A percentile compares a stretch with the other conserved stretches of the same genome.
Evolutionary conservation across 768 basidiomycete genomes (phyloP).

Genomic region (Tricholoma terreum): DNA sequence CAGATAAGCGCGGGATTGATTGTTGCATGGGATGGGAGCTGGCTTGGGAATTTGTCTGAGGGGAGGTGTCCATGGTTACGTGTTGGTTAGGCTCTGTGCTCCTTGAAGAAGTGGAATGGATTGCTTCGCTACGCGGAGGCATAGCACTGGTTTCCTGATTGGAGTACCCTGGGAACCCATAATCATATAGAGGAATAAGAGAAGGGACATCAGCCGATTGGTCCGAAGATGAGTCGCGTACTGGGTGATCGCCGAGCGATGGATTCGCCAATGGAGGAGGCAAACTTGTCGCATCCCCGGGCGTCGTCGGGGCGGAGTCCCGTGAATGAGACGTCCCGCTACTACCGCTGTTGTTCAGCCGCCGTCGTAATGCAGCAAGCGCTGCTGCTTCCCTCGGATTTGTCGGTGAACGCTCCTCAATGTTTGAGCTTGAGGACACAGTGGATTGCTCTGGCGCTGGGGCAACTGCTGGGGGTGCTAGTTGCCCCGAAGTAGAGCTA

Average conservation of each 20-base stretch:
- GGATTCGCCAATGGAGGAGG: background rate
- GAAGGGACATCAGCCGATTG: slow-evolving; percentile 16
- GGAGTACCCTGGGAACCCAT: background rate
- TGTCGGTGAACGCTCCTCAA: slow-evolving; percentile 7
- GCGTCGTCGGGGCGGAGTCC: background rate
- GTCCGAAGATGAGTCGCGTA: slow-evolving; percentile 6
- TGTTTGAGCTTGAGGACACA: background rate
- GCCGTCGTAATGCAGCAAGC: slow-evolving; percentile 61
- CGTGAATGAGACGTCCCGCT: slow-evolving; percentile 10
- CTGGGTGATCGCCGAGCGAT: slow-evolving; percentile 2
- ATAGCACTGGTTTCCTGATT: background rate
- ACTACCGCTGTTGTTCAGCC: slow-evolving; percentile 28
- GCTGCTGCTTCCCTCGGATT: slow-evolving; percentile 52
- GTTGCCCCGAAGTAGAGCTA: slow-evolving; percentile 2
- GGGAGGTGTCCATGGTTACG: background rate
- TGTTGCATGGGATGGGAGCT: background rate
- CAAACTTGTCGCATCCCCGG: background rate
- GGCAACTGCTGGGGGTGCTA: slow-evolving; percentile 1
- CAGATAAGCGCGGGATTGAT: background rate
- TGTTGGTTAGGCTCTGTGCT: background rate
- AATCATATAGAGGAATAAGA: slow-evolving; percentile 33
- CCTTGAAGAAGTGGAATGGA: background rate
- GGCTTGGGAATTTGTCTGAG: slow-evolving; percentile 7
- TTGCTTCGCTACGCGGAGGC: background rate
- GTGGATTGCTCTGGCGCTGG: background rate